Evolutionary conservation across 768 basidiomycete genomes (phyloP).

Genomic region (Suillus fuscotomentosus): DNA sequence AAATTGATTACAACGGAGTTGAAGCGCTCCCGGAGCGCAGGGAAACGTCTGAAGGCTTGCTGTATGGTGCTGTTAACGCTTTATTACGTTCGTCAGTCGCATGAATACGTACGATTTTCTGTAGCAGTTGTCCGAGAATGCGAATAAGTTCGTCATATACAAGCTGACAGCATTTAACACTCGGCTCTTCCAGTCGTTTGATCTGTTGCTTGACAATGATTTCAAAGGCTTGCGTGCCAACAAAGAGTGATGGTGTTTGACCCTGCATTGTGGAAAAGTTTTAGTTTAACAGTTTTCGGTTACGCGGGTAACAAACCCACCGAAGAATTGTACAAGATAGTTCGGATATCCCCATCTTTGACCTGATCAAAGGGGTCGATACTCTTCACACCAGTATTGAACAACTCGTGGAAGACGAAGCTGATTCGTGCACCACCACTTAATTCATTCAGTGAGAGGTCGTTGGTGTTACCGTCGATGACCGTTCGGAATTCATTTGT

Average conservation of each 20-base stretch:
- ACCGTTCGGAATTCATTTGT: constrained; percentile 94
- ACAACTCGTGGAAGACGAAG: constrained; percentile 98
- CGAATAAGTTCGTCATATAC: constrained; percentile 98
- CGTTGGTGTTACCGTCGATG: constrained; percentile 97
- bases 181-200: constrained; percentile 91
- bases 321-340: constrained; percentile 95
- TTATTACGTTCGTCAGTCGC: constrained; percentile 1
- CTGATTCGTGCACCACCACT: constrained; percentile 99
- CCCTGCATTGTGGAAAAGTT: constrained; percentile 49
- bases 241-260: constrained; percentile 94
- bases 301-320: constrained; percentile 45
- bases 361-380: constrained; percentile 99
- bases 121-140: constrained; percentile 88
- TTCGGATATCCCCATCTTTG: constrained; percentile 97
- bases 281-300: background rate
- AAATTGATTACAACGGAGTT: constrained; percentile 95
- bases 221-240: constrained; percentile 96
- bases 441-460: constrained; percentile 91
- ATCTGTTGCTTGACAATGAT: constrained; percentile 99
- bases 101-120: constrained; percentile 69
- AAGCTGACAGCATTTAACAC: constrained; percentile 89
- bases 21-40: constrained; percentile 95
- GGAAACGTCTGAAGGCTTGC: constrained; percentile 96
- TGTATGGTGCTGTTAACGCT: constrained; percentile 30
- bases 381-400: constrained; percentile 92